Conservation (phyloP, 139 green algal genomes). For the Medakamo hakoo region DNA sequence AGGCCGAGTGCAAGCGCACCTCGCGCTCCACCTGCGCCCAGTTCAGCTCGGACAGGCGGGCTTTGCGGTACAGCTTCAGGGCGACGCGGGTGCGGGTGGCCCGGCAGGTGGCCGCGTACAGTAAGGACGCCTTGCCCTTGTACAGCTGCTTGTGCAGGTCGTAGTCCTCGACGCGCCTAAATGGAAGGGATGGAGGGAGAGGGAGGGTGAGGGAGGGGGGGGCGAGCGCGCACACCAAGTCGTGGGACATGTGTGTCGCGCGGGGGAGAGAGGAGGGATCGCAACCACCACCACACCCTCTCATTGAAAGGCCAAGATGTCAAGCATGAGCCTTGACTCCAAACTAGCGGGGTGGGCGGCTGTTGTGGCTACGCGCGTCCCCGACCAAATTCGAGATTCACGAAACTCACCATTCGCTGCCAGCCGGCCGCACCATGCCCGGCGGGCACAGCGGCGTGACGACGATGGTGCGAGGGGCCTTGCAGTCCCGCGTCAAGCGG, state of each 20-base stretch:
- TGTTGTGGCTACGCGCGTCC: too few species aligned
- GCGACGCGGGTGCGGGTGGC: constrained; percentile 26
- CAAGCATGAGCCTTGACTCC: too few species aligned
- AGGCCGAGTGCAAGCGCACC: constrained; percentile 49
- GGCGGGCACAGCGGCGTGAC: background rate
- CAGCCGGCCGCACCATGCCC: background rate
- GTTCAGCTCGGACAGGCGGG: constrained; percentile 46
- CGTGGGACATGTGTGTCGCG: too few species aligned
- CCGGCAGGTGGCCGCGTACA: constrained; percentile 45
- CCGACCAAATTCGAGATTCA: too few species aligned
- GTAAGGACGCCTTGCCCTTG: constrained; percentile 41
- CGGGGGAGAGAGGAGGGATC: too few species aligned
- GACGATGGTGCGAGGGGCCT: background rate
- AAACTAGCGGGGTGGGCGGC: too few species aligned
- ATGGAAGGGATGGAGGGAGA: too few species aligned
- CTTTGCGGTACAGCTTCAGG: constrained; percentile 62
- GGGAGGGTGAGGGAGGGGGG: too few species aligned
- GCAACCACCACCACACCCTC: too few species aligned
- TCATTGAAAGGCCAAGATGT: too few species aligned
- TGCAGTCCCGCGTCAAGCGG: background rate
- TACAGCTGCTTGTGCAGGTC: constrained; percentile 53
- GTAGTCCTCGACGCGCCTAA: constrained; percentile 50
- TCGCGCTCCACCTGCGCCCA: constrained; percentile 54
- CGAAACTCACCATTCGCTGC: too few species aligned
- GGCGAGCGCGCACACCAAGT: too few species aligned